Conservation (phyloP, 2,329 filamentous ascomycete species). For the Zymoseptoria brevis region DNA sequence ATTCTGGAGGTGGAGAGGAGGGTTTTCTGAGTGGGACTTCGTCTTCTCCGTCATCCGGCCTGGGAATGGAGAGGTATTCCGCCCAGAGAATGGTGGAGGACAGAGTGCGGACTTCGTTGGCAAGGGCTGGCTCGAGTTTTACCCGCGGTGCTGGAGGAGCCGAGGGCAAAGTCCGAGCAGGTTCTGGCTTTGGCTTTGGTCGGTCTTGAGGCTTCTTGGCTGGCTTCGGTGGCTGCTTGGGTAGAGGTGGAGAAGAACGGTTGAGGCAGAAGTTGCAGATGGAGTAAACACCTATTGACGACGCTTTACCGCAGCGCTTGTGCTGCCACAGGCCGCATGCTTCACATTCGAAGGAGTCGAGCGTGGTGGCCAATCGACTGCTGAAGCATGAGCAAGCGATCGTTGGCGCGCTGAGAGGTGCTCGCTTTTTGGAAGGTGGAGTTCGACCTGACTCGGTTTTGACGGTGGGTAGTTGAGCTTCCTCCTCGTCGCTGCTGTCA, state of each 20-base stretch:
- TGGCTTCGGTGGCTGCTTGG: not conserved
- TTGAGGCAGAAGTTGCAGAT: constrained; percentile 6
- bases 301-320: constrained; percentile 1
- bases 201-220: not conserved
- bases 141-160: not conserved
- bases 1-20: constrained; percentile 4
- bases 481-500: not conserved
- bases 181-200: not conserved
- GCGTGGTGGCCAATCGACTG: not conserved
- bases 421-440: not conserved
- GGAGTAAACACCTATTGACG: not conserved
- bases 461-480: not conserved
- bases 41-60: not conserved
- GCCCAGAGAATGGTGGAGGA: constrained; percentile 13
- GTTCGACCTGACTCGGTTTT: not conserved
- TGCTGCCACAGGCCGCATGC: constrained; percentile 3
- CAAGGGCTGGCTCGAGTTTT: constrained; percentile 5
- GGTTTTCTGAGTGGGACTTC: not conserved
- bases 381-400: not conserved
- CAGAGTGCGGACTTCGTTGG: constrained; percentile 11
- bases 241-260: not conserved
- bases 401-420: not conserved
- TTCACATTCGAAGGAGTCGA: constrained; percentile 4
- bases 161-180: not conserved
- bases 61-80: constrained; percentile 8